Conservation (phyloP, 2,329 filamentous ascomycete genomes). For the Penicillium nordicum region DNA sequence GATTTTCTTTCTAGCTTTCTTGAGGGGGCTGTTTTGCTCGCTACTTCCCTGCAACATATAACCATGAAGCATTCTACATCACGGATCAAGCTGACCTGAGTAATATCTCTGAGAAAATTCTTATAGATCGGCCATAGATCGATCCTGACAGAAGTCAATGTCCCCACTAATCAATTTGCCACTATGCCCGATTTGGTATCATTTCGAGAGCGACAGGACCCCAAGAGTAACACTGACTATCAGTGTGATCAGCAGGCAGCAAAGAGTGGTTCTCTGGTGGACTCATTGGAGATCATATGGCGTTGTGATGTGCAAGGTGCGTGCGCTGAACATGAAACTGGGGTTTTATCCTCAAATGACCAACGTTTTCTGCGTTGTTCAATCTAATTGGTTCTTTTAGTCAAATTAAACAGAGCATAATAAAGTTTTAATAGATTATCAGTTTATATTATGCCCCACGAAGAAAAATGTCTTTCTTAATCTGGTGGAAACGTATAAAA, state of each 20-base stretch:
- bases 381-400: not conserved
- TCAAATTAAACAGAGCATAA: not conserved
- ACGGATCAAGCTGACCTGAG: conserved; percentile 1
- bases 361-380: not conserved
- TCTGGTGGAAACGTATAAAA: not conserved
- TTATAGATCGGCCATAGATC: conserved; percentile 8
- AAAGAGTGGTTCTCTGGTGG: not conserved
- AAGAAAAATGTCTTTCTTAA: not conserved
- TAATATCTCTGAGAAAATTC: conserved; percentile 19
- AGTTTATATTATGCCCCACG: not conserved
- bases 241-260: not conserved
- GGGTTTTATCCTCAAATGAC: not conserved
- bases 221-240: not conserved
- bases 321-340: conserved; percentile 2
- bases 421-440: not conserved
- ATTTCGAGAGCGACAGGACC: conserved; percentile 3
- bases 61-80: not conserved
- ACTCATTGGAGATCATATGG: not conserved
- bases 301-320: not conserved
- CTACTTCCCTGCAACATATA: not conserved
- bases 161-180: conserved; percentile 8
- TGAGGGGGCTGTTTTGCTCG: not conserved
- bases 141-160: conserved; percentile 11
- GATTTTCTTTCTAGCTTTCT: not conserved
- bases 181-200: conserved; percentile 7